Conservation (phyloP, 2,329 filamentous ascomycete species). For the Curvularia verruculosa region DNA sequence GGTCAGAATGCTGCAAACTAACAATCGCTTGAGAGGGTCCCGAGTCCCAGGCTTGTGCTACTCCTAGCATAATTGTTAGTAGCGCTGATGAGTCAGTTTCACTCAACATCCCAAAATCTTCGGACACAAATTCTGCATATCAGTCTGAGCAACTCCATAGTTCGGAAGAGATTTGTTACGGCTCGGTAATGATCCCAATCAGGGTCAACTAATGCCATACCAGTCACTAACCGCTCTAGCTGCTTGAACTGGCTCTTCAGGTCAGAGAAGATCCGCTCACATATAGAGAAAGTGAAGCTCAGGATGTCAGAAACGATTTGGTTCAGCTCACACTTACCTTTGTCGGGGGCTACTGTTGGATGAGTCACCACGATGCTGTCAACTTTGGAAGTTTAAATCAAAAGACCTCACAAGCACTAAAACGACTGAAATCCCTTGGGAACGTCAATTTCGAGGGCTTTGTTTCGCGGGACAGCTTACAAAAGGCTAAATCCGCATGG, state of each 20-base stretch:
- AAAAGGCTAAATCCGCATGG: neutral
- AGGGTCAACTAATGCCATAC: neutral
- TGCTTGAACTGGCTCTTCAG: neutral
- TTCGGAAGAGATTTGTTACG: neutral
- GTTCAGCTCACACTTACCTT: neutral
- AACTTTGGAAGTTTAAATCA: neutral
- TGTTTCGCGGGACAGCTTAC: neutral
- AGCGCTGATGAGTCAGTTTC: neutral
- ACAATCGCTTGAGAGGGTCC: neutral
- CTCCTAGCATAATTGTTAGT: neutral
- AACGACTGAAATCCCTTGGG: neutral
- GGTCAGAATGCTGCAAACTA: neutral
- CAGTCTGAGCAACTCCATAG: neutral
- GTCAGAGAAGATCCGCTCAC: neutral
- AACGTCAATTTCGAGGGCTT: neutral
- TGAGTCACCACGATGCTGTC: neutral
- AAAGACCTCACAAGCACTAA: neutral
- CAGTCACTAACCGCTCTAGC: neutral
- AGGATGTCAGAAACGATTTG: neutral
- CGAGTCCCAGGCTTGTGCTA: too few species aligned
- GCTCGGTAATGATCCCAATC: neutral
- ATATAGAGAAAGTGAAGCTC: neutral
- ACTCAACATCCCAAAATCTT: neutral
- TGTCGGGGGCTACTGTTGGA: neutral
- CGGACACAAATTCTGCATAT: neutral